Percentiles rank a stretch among this genome's conserved stretches.
Conservation (phyloP, 805 yeast species). For the Candida maltosa region DNA sequence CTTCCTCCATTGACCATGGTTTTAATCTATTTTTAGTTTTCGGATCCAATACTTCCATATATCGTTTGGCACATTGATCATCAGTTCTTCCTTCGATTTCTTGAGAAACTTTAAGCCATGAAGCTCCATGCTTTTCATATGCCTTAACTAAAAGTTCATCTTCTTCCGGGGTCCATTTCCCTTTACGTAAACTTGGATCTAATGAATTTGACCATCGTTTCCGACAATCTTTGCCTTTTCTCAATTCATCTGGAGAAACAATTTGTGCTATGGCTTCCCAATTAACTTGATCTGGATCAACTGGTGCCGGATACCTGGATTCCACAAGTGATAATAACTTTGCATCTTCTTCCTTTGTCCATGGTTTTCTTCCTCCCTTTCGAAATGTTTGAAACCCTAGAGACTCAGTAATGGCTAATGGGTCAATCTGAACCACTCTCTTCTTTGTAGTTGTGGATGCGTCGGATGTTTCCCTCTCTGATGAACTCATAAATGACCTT, state of each 20-base stretch:
- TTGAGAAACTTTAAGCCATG: conserved; percentile 81
- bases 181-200: conserved; percentile 78
- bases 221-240: conserved; percentile 79
- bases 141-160: conserved; percentile 66
- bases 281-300: conserved; percentile 41
- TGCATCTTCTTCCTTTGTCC: conserved; percentile 75
- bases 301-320: conserved; percentile 23
- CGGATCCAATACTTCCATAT: conserved; percentile 85
- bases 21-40: conserved; percentile 69
- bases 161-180: conserved; percentile 83
- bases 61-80: conserved; percentile 92
- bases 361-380: conserved; percentile 58
- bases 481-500: too few species aligned
- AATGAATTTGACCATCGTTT: conserved; percentile 85
- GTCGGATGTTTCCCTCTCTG: too few species aligned
- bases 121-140: conserved; percentile 65
- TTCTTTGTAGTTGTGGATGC: conserved; percentile 7
- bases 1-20: conserved; percentile 80
- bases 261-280: conserved; percentile 59
- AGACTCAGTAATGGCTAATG: conserved; percentile 61
- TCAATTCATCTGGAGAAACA: conserved; percentile 37
- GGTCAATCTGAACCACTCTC: conserved; percentile 38
- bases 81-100: conserved; percentile 84
- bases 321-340: conserved; percentile 43
- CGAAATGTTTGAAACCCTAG: conserved; percentile 74